These are phyloP conservation scores for Phytophthora sp. DNA, from an alignment of 352 stramenopile genomes.

Conservation along the genomic window DNA sequence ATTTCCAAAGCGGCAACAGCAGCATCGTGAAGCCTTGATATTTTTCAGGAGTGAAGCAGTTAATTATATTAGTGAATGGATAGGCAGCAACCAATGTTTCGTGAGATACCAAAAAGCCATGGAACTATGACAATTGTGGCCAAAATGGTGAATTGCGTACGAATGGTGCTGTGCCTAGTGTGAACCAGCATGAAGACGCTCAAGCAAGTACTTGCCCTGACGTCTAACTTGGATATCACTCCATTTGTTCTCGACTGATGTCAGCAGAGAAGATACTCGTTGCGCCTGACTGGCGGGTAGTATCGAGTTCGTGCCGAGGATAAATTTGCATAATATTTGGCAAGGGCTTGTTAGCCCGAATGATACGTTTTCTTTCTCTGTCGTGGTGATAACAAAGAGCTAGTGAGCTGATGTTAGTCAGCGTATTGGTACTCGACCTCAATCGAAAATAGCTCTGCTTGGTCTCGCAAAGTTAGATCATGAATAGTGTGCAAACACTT, in stretches of 20 bases:
- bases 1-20: not conserved
- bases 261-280: not conserved
- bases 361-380: too few species aligned
- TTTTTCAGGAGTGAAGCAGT: not conserved
- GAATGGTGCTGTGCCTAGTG: not conserved
- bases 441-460: too few species aligned
- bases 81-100: not conserved
- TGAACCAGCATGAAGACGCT: not conserved
- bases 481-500: too few species aligned
- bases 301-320: not conserved
- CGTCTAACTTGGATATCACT: slow-evolving; percentile 2
- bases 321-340: too few species aligned
- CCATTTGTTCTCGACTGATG: slow-evolving; percentile 1
- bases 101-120: not conserved
- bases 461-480: too few species aligned
- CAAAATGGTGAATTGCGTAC: not conserved
- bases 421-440: too few species aligned
- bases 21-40: not conserved
- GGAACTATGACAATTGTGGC: not conserved
- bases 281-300: not conserved
- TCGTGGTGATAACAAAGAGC: too few species aligned
- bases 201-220: not conserved
- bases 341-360: too few species aligned
- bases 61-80: not conserved
- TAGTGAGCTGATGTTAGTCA: too few species aligned